A percentile compares a stretch with the other conserved stretches of the same genome.
Evolutionary conservation across 768 basidiomycete species (phyloP).

Genomic region (Lentinula boryana): DNA sequence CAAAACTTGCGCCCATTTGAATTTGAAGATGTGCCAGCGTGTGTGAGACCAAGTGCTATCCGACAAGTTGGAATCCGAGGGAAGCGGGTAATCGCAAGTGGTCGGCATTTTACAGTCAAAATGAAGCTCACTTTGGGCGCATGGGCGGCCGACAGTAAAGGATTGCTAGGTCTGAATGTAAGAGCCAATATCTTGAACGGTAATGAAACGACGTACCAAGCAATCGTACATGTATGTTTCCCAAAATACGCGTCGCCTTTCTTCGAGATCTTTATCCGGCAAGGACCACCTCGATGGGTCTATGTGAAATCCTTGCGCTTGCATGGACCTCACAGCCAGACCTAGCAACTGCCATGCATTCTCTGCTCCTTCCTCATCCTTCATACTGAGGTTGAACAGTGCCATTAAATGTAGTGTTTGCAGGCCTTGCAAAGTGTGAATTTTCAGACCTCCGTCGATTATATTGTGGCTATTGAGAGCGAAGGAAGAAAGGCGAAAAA

Average conservation of each 20-base stretch:
- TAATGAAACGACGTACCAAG: slow-evolving; percentile 7
- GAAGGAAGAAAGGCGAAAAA: slow-evolving; percentile 13
- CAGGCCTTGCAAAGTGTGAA: slow-evolving; percentile 16
- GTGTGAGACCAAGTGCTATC: slow-evolving; percentile 13
- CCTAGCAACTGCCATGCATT: slow-evolving; percentile 18
- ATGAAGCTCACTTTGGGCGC: slow-evolving; percentile 14
- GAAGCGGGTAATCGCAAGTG: slow-evolving; percentile 16
- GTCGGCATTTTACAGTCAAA: slow-evolving; percentile 19
- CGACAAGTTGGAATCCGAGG: slow-evolving; percentile 13
- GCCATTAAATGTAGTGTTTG: slow-evolving; percentile 17
- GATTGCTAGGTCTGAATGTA: slow-evolving; percentile 11
- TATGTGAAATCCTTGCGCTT: slow-evolving; percentile 19
- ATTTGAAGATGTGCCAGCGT: slow-evolving; percentile 17
- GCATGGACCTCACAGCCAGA: slow-evolving; percentile 16
- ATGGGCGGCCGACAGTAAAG: slow-evolving; percentile 18
- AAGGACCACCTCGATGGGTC: slow-evolving; percentile 18
- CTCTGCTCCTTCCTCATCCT: slow-evolving; percentile 15
- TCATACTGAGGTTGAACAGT: slow-evolving; percentile 14
- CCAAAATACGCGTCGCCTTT: slow-evolving; percentile 18
- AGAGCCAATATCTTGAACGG: background rate
- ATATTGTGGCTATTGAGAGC: slow-evolving; percentile 14
- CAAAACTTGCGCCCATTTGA: slow-evolving; percentile 14
- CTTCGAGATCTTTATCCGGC: slow-evolving; percentile 13
- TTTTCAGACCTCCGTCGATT: slow-evolving; percentile 9
- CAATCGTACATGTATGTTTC: slow-evolving; percentile 17